Percentiles rank a stretch among this genome's conserved stretches.
phyloP scores from a whole-genome alignment of 2,329 filamentous ascomycete genomes.

The Aspergillus fumigatiaffinis region DNA sequence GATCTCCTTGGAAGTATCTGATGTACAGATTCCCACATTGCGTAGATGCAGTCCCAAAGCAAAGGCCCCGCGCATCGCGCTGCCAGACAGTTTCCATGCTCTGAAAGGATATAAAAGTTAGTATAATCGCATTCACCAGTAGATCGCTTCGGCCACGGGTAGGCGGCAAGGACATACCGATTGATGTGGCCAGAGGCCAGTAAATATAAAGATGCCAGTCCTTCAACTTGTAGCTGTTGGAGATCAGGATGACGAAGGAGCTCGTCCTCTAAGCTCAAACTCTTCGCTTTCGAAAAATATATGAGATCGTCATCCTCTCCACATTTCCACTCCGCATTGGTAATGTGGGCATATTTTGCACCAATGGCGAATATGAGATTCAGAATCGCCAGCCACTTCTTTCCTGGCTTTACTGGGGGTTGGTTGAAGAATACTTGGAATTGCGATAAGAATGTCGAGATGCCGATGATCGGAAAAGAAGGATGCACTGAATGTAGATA shows the following conservation, averaged over 20 bases:
- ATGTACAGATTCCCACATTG: conserved; percentile 34
- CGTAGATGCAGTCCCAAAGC: conserved; percentile 42
- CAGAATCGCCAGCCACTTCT: conserved; percentile 42
- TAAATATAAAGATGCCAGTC: conserved; percentile 41
- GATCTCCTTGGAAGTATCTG: conserved; percentile 41
- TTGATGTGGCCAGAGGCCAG: conserved; percentile 41
- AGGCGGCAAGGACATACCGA: conserved; percentile 26
- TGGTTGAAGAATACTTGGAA: conserved; percentile 38
- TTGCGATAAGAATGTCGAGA: conserved; percentile 39
- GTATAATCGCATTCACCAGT: not conserved
- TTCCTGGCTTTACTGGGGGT: conserved; percentile 32
- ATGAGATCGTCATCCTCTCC: conserved; percentile 37
- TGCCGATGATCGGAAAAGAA: conserved; percentile 43
- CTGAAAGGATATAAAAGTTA: conserved; percentile 19
- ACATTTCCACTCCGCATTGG: conserved; percentile 33
- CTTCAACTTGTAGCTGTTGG: conserved; percentile 42
- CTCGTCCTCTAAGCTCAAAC: conserved; percentile 37
- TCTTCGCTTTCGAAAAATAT: conserved; percentile 40
- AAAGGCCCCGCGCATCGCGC: conserved; percentile 39
- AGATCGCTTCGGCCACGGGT: not conserved
- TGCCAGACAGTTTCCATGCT: conserved; percentile 41
- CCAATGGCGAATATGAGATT: conserved; percentile 45
- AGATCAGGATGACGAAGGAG: conserved; percentile 40
- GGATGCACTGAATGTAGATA: conserved; percentile 43
- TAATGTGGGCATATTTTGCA: conserved; percentile 37